phyloP scores from a whole-genome alignment of 2,329 filamentous ascomycete species.

The Gaeumannomyces sp. region DNA sequence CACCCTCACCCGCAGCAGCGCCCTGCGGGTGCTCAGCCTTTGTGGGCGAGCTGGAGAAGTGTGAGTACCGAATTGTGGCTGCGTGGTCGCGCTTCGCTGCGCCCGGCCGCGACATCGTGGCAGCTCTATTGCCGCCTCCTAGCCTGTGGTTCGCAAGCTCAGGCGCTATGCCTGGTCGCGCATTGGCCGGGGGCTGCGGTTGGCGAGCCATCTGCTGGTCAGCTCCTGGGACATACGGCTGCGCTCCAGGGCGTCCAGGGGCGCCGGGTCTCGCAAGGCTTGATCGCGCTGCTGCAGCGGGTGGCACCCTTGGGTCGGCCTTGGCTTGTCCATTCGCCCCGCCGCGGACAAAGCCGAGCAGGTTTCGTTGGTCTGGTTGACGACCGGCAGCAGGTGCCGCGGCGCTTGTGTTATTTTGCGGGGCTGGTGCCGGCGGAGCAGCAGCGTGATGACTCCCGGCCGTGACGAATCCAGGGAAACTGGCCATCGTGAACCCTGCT shows the following conservation, averaged over 20 bases:
- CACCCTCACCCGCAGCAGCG: slow-evolving; percentile 16
- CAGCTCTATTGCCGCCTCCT: slow-evolving; percentile 22
- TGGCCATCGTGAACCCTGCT: slow-evolving; percentile 52
- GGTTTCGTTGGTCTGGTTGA: slow-evolving; percentile 33
- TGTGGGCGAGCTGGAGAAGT: slow-evolving; percentile 52
- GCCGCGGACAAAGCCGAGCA: slow-evolving; percentile 33
- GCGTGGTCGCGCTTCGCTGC: slow-evolving; percentile 17
- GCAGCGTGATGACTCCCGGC: slow-evolving; percentile 47
- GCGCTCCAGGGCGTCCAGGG: not conserved
- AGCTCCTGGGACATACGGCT: not conserved
- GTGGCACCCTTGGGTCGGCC: slow-evolving; percentile 12
- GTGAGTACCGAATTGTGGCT: slow-evolving; percentile 42
- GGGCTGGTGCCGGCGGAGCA: slow-evolving; percentile 24
- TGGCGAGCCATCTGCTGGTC: slow-evolving; percentile 12
- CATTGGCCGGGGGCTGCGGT: slow-evolving; percentile 8
- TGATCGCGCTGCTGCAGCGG: not conserved
- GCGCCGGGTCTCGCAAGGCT: not conserved
- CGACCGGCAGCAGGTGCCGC: not conserved
- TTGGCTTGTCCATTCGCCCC: slow-evolving; percentile 10
- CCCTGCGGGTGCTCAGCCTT: slow-evolving; percentile 13
- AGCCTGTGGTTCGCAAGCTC: slow-evolving; percentile 36
- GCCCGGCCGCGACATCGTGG: slow-evolving; percentile 27
- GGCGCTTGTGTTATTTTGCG: not conserved
- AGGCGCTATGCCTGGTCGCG: slow-evolving; percentile 23
- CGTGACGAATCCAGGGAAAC: slow-evolving; percentile 55